Conservation (phyloP, 2,329 filamentous ascomycete genomes). For the Atkinsonella hypoxylon region DNA sequence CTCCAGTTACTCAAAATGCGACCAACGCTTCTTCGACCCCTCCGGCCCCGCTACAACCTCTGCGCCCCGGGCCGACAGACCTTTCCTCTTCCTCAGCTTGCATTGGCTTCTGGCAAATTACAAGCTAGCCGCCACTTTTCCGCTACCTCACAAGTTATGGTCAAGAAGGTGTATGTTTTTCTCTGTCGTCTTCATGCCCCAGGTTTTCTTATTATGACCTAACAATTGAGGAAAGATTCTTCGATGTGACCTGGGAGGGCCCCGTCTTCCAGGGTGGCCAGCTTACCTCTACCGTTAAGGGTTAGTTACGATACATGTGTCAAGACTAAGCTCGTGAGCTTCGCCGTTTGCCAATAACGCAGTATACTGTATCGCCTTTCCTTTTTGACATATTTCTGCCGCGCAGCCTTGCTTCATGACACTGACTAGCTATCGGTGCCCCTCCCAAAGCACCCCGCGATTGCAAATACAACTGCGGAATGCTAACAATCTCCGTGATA, state of each 20-base stretch:
- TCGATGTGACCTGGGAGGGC: slow-evolving; percentile 63
- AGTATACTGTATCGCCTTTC: too few relatives aligned
- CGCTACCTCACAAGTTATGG: slow-evolving; percentile 57
- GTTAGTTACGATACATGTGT: slow-evolving; percentile 33
- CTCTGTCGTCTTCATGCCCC: slow-evolving; percentile 8
- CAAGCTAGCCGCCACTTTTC: slow-evolving; percentile 32
- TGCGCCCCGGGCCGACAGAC: slow-evolving; percentile 27
- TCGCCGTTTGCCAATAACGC: too few relatives aligned
- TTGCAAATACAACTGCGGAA: background rate
- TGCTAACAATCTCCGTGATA: slow-evolving; percentile 19
- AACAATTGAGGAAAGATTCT: slow-evolving; percentile 37
- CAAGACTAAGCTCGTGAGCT: too few relatives aligned
- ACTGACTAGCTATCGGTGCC: background rate
- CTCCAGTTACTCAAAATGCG: slow-evolving; percentile 33
- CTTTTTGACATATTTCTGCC: background rate
- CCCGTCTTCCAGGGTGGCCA: slow-evolving; percentile 52
- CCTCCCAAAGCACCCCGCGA: background rate
- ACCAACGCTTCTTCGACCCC: slow-evolving; percentile 32
- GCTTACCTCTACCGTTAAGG: slow-evolving; percentile 41
- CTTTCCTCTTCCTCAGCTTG: slow-evolving; percentile 30
- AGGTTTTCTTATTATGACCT: background rate
- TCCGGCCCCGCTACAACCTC: slow-evolving; percentile 34
- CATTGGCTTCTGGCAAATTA: slow-evolving; percentile 28
- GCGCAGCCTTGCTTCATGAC: background rate
- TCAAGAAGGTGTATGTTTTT: slow-evolving; percentile 48